Evolutionary conservation across 176 grass and related monocot genomes (phyloP), one percentile per base, ranked within the genome.

Genomic region (Oryza coarctata): DNA sequence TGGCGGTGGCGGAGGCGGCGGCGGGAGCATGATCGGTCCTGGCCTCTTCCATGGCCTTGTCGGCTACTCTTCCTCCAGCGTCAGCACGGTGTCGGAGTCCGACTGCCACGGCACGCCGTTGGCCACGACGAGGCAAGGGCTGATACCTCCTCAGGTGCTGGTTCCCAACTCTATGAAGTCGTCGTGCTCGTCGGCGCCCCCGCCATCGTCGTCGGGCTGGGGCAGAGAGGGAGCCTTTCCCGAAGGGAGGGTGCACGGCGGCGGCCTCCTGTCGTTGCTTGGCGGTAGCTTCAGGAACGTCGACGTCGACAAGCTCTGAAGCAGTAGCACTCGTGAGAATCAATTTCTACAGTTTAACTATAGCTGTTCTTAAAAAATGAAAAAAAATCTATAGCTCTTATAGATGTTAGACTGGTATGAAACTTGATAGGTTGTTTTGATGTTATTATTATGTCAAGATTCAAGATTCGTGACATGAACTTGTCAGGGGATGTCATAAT

Each of bases 201-300:
- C 71, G 2, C 27, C 47, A 15, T 2, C 77, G 12, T 23, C 64
- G 64, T 55, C 63, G 29, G 84, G 84, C 33, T 68, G 73, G 27
- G 55, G 65, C 64, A 52, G 82, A 81, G 88, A 70, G 47, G 84
- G 49, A 60, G 84, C 64, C 7, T 74, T 92, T 1, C 84, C 92
- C 3, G 92, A 94, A 44, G 89, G 85, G 41, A 89, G 89, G 44
- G 92, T 94, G 74, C 92, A 94, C 83, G 92, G 92, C 6, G 92
- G 92, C 22, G 85, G 87, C 25, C 90, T 94, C 36, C 74, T 94
- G 17, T 77, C 92, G 57, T 70, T 87, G 68, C 89, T 94, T 26
- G 80, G 80, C 20, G 89, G 92, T 12, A 94, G 74, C 78, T 89
- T 92, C 70, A 87, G 85, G 78, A 92, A 89, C 77, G 78, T 88